Evolutionary conservation across 768 basidiomycete species (phyloP), one percentile per base, ranked within the genome.

Genomic region (Tricholoma terreum): DNA sequence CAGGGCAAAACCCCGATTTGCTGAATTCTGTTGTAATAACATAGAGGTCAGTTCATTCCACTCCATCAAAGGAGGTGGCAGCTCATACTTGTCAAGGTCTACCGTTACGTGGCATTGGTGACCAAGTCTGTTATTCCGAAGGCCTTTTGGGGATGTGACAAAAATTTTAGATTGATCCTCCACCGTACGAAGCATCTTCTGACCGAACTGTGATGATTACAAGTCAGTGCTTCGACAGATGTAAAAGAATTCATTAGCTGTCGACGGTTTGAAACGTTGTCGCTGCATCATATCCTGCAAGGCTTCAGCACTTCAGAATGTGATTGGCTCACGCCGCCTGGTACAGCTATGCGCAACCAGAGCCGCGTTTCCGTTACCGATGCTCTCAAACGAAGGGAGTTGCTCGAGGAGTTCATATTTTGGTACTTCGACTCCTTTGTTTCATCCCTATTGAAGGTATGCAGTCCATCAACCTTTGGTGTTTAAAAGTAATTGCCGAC

Each of bases 401-500:
- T 98, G 12, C 65, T 94, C 0, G 85, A 92, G 67, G 92, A 98
- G 51, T 92, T 96, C 65, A 56, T 98, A n/a, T 90, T 85, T 67
- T 99, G 97, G 97, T 87, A 93, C 62, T 92, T 97, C 57, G 90
- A 94, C 65, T 87, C 84, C 0, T 94, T 95, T 68, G 70, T 98
- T 6, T 69, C 90, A 4, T 83, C 89, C 0, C 73, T 98, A 4
- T 69, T 98, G 33, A 88, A 84, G 77, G 96, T 92, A 59, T 45
- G n/a, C 33, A 43, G 1, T n/a, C 14, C 5, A 36, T 5, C 21
- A 12, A n/a, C 2, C 3, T 46, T n/a, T 50, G 33, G 46, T 52
- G 49, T 35, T 43, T 31, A 8, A 30, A 2, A n/a, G 2, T 31
- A 12, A 54, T 33, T 43, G 9, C 46, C 15, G 9, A 31, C 27